These are phyloP conservation scores for Arachis hypogaea DNA, from an alignment of 306 rosid species.

Conservation along the genomic window DNA sequence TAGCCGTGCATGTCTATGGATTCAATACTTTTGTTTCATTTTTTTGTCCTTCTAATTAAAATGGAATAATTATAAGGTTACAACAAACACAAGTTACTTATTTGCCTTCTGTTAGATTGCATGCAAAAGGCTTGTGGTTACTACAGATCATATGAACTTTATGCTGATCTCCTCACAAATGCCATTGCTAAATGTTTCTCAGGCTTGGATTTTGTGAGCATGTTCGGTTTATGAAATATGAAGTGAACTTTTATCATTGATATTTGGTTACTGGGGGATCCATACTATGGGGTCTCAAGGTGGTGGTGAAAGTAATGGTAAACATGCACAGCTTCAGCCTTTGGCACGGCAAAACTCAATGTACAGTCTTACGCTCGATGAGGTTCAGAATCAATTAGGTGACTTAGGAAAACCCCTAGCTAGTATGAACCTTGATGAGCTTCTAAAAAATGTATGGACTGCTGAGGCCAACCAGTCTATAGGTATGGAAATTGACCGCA, in stretches of 20 bases:
- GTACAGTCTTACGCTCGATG: constrained; percentile 88
- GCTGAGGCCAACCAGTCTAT: constrained; percentile 76
- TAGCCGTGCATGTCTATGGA: constrained; percentile 15
- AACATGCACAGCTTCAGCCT: constrained; percentile 67
- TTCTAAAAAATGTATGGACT: constrained; percentile 85
- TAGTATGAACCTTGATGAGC: constrained; percentile 98
- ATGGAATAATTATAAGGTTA: neutral
- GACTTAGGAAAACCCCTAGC: constrained; percentile 89
- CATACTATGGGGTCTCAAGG: constrained; percentile 85
- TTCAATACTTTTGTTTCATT: neutral
- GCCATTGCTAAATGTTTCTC: constrained; percentile 37
- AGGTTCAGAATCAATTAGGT: constrained; percentile 90
- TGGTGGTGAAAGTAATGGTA: constrained; percentile 68
- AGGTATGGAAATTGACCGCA: constrained; percentile 53
- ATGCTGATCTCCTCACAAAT: constrained; percentile 8
- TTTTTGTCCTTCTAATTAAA: neutral
- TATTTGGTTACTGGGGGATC: constrained; percentile 60
- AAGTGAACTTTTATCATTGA: constrained; percentile 32
- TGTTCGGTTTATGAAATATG: constrained; percentile 31
- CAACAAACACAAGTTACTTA: neutral
- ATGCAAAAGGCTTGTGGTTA: constrained; percentile 14
- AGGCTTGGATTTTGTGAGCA: constrained; percentile 37
- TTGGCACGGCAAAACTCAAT: constrained; percentile 73
- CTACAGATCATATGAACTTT: constrained; percentile 33
- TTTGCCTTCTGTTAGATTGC: constrained; percentile 14